These are phyloP conservation scores for Paraphaeosphaeria sporulosa DNA, from an alignment of 2,329 filamentous ascomycete species.

Conservation along the genomic window DNA sequence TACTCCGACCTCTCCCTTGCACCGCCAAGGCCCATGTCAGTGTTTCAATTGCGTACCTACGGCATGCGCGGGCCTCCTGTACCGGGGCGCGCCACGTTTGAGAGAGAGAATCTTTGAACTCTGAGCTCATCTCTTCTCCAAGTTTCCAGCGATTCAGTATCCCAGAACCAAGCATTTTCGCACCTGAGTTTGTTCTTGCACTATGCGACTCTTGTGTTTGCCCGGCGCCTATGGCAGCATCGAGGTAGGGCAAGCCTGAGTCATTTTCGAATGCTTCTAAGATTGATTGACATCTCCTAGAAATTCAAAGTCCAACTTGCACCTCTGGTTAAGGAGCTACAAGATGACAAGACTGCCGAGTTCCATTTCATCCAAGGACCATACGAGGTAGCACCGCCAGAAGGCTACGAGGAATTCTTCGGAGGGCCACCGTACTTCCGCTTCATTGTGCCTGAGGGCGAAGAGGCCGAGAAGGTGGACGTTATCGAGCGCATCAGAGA, in stretches of 20 bases:
- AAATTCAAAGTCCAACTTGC: conserved; percentile 40
- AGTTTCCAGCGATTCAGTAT: neutral
- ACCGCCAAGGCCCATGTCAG: neutral
- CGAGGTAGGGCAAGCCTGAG: conserved; percentile 25
- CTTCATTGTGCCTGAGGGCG: conserved; percentile 30
- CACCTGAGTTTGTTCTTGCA: conserved; percentile 8
- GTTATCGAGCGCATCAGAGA: conserved; percentile 59
- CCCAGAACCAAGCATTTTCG: conserved; percentile 3
- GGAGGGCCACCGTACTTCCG: conserved; percentile 37
- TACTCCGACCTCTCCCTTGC: conserved; percentile 4
- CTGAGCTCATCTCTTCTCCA: neutral
- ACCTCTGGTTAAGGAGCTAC: conserved; percentile 34
- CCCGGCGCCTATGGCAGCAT: conserved; percentile 37
- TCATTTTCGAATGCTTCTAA: neutral
- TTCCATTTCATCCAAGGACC: conserved; percentile 38
- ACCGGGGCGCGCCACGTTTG: neutral
- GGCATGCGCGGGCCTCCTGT: conserved; percentile 1
- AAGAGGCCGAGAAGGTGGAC: conserved; percentile 27
- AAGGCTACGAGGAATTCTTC: conserved; percentile 39
- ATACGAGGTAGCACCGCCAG: conserved; percentile 31
- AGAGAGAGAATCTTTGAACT: neutral
- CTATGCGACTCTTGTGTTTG: conserved; percentile 30
- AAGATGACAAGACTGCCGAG: conserved; percentile 26
- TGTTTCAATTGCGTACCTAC: conserved; percentile 3
- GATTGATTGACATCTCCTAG: conserved; percentile 11